Percentiles rank a stretch among this genome's conserved stretches.
phyloP scores from a whole-genome alignment of 1,284 basidiomycete species.

The Entoloma clypeatum region DNA sequence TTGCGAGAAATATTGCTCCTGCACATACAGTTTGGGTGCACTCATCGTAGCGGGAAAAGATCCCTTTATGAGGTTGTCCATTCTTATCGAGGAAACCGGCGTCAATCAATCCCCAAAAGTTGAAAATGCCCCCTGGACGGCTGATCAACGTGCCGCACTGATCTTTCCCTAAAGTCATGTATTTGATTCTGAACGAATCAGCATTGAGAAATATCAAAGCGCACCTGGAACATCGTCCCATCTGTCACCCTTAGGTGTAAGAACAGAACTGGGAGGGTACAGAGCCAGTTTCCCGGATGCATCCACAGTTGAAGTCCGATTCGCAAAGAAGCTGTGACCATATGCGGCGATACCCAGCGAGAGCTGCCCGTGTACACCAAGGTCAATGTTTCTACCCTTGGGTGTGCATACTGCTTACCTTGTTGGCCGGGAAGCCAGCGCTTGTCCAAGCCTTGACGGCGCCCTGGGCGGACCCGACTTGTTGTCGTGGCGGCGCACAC shows the following conservation, averaged over 20 bases:
- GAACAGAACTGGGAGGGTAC: slow-evolving; percentile 52
- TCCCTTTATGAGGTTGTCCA: slow-evolving; percentile 47
- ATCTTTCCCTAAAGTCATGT: not conserved
- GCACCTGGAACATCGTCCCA: slow-evolving; percentile 49
- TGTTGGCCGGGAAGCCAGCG: slow-evolving; percentile 75
- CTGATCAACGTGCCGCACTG: too few relatives aligned
- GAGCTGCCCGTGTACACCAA: too few relatives aligned
- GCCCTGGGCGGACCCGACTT: slow-evolving; percentile 71
- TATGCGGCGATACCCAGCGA: slow-evolving; percentile 78
- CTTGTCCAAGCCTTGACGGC: slow-evolving; percentile 71
- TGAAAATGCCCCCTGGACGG: slow-evolving; percentile 47
- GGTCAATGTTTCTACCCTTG: too few relatives aligned
- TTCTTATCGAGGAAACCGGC: slow-evolving; percentile 49
- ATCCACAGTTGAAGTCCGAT: slow-evolving; percentile 32
- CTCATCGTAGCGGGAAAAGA: slow-evolving; percentile 51
- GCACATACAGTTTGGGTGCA: slow-evolving; percentile 65
- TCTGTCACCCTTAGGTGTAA: slow-evolving; percentile 49
- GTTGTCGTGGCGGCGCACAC: slow-evolving; percentile 59
- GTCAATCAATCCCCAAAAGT: slow-evolving; percentile 58
- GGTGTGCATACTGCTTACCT: too few relatives aligned
- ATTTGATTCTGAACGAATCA: slow-evolving; percentile 14
- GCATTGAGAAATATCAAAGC: slow-evolving; percentile 53
- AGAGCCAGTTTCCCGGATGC: slow-evolving; percentile 32
- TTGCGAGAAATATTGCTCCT: not conserved
- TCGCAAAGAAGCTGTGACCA: slow-evolving; percentile 46